A percentile compares a stretch with the other conserved stretches of the same genome.
Evolutionary conservation across 805 yeast genomes (phyloP).

Genomic region (Nadsonia fulvescens): DNA sequence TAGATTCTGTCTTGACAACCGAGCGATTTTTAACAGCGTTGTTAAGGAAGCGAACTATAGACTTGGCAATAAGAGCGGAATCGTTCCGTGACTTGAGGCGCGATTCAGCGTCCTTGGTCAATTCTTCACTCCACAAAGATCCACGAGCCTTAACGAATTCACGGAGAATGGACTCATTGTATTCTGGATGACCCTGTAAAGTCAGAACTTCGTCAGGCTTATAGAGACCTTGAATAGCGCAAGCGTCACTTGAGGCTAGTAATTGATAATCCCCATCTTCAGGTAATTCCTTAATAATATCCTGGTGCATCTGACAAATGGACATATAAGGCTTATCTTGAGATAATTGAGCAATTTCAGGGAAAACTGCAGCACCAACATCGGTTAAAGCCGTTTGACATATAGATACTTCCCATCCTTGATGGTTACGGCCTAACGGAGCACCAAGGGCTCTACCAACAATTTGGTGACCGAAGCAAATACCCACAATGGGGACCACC

Average conservation of each 20-base stretch:
- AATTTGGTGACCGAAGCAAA: conserved; percentile 83
- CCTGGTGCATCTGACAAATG: conserved; percentile 42
- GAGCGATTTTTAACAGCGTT: too few species aligned
- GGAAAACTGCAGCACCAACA: conserved; percentile 21
- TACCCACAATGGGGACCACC: conserved; percentile 24
- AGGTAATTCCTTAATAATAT: conserved; percentile 31
- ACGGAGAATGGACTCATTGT: conserved; percentile 20
- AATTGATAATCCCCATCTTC: conserved; percentile 18
- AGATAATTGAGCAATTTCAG: conserved; percentile 11
- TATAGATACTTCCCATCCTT: conserved; percentile 63
- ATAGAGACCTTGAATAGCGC: conserved; percentile 51
- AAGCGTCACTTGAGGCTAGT: conserved; percentile 37
- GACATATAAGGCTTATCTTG: conserved; percentile 15
- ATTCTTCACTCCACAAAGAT: neutral
- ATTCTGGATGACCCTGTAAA: conserved; percentile 88
- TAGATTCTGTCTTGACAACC: too few species aligned
- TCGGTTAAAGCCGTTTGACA: conserved; percentile 30
- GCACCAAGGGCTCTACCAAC: conserved; percentile 50
- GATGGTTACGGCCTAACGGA: conserved; percentile 33
- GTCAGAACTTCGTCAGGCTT: conserved; percentile 36
- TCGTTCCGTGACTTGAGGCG: too few species aligned
- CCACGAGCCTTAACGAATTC: conserved; percentile 8
- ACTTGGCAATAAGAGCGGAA: conserved; percentile 9
- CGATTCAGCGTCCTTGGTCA: conserved; percentile 13
- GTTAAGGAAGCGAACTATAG: conserved; percentile 9